Evolutionary conservation across 1,139 yeast genomes (phyloP).

Genomic region (Hemisphaericaspora xylanilytica): DNA sequence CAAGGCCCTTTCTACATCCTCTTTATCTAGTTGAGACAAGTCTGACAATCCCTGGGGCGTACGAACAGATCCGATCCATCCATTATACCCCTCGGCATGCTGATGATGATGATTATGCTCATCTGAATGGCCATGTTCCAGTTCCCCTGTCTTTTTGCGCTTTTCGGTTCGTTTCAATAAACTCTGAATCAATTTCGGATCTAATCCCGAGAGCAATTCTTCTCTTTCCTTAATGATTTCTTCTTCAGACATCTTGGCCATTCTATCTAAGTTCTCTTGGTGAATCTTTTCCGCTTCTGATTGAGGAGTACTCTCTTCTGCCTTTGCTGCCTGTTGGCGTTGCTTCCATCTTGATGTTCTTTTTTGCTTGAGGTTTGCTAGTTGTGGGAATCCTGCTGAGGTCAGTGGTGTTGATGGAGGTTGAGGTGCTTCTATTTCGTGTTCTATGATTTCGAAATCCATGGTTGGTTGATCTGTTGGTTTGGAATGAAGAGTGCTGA

Average conservation of each 20-base stretch:
- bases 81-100: conserved; percentile 65
- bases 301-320: conserved; percentile 1
- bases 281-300: conserved; percentile 72
- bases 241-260: conserved; percentile 62
- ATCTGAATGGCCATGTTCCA: conserved; percentile 12
- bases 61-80: conserved; percentile 70
- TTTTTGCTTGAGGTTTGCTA: conserved; percentile 23
- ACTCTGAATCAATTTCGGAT: conserved; percentile 65
- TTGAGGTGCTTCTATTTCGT: conserved; percentile 39
- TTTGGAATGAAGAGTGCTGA: neutral
- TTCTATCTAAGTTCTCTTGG: conserved; percentile 63
- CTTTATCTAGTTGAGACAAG: conserved; percentile 34
- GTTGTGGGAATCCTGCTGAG: conserved; percentile 45
- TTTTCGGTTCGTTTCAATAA: conserved; percentile 44
- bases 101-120: conserved; percentile 26
- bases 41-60: conserved; percentile 34
- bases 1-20: conserved; percentile 40
- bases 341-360: conserved; percentile 27
- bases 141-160: conserved; percentile 22
- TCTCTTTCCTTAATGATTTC: conserved; percentile 65
- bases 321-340: conserved; percentile 8
- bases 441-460: conserved; percentile 79
- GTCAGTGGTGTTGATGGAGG: conserved; percentile 12
- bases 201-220: conserved; percentile 63
- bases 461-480: conserved; percentile 24